Evolutionary conservation across 2,329 filamentous ascomycete species (phyloP).

Genomic region (Colletotrichum musae): DNA sequence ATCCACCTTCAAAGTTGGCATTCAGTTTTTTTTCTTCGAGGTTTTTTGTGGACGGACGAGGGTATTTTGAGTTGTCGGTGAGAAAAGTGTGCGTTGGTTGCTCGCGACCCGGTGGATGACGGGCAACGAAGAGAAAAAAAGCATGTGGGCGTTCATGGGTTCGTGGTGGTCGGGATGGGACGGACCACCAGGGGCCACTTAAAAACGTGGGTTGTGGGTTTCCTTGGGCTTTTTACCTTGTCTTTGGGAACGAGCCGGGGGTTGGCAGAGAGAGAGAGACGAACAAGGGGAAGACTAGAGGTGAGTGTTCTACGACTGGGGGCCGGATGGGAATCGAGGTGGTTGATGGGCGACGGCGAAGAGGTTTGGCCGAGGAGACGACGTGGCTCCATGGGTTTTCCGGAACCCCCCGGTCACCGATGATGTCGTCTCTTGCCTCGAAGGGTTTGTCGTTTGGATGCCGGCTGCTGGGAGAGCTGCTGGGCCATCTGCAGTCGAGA

Average conservation of each 20-base stretch:
- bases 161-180: constrained; percentile 8
- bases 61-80: constrained; percentile 14
- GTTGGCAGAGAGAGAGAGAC: neutral
- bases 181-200: neutral
- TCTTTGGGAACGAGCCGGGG: constrained; percentile 14
- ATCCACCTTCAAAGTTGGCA: no score
- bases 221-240: constrained; percentile 23
- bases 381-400: constrained; percentile 2
- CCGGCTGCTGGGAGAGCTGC: neutral
- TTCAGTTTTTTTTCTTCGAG: neutral
- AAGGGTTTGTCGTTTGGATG: neutral
- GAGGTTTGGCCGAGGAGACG: neutral
- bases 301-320: constrained; percentile 1
- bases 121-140: neutral
- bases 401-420: constrained; percentile 1
- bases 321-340: neutral
- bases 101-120: neutral
- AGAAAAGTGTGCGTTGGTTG: constrained; percentile 11
- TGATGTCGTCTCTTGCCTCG: neutral
- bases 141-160: constrained; percentile 16
- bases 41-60: constrained; percentile 25
- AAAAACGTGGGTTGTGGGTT: constrained; percentile 39
- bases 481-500: neutral
- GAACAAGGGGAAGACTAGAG: neutral
- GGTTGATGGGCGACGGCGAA: neutral